Percentiles rank a stretch among this genome's conserved stretches.
Conservation (phyloP, 495 filamentous ascomycete species). For the Neurospora sp. region DNA sequence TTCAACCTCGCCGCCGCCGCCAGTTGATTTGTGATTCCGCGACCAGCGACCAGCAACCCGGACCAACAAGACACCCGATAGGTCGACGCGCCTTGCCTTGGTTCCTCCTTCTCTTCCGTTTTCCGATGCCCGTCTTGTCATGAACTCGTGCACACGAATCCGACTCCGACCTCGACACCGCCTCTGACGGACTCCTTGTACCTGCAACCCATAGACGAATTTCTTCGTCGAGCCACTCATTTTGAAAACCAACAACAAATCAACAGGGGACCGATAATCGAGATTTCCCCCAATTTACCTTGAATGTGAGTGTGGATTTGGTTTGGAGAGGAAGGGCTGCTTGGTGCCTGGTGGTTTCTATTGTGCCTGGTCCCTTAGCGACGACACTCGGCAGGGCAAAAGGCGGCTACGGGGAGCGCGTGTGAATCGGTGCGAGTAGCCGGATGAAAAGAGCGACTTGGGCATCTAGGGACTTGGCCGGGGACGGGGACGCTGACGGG, state of each 20-base stretch:
- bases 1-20: conserved; percentile 3
- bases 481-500: neutral
- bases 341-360: neutral
- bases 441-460: neutral
- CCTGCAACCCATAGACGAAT: conserved; percentile 10
- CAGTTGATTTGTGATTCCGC: conserved; percentile 3
- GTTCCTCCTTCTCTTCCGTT: neutral
- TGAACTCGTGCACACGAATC: conserved; percentile 22
- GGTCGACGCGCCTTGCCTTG: conserved; percentile 9
- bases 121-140: conserved; percentile 23
- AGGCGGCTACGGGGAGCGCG: neutral
- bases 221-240: conserved; percentile 39
- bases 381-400: neutral
- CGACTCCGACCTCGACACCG: conserved; percentile 7
- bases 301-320: conserved; percentile 16
- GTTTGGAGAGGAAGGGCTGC: neutral
- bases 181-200: conserved; percentile 14
- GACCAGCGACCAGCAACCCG: neutral
- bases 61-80: conserved; percentile 11
- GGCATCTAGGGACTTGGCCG: neutral
- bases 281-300: conserved; percentile 1
- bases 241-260: conserved; percentile 20
- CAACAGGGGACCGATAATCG: neutral
- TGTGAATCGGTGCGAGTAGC: neutral
- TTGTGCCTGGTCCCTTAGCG: neutral